Percentiles rank a stretch among this genome's conserved stretches.
Conservation (phyloP, 805 yeast species). For the Suhomyces kilbournensis region DNA sequence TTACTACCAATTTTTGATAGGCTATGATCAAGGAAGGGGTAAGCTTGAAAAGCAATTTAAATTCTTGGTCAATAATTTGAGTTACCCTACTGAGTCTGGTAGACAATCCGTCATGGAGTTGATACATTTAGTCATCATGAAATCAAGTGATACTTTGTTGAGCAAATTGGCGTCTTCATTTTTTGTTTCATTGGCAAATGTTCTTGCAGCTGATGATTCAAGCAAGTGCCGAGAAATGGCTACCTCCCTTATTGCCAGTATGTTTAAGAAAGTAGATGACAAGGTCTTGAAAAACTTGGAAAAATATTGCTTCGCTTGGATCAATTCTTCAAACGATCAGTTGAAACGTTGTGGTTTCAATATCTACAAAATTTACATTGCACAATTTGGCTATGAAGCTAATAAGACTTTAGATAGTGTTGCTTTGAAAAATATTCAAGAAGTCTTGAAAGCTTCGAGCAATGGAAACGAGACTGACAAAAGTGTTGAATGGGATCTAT, state of each 20-base stretch:
- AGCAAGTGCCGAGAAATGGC: conserved; percentile 85
- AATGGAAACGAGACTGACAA: conserved; percentile 33
- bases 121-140: conserved; percentile 64
- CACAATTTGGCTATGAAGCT: conserved; percentile 43
- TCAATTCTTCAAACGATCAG: conserved; percentile 46
- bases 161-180: conserved; percentile 67
- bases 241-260: conserved; percentile 50
- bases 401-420: conserved; percentile 39
- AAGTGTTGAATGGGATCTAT: conserved; percentile 69
- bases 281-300: conserved; percentile 36
- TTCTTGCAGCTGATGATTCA: conserved; percentile 73
- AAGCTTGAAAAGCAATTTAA: conserved; percentile 79
- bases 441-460: conserved; percentile 26
- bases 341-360: conserved; percentile 73
- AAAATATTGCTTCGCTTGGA: conserved; percentile 57
- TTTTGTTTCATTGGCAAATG: conserved; percentile 78
- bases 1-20: conserved; percentile 83
- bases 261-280: conserved; percentile 49
- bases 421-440: conserved; percentile 22
- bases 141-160: conserved; percentile 58
- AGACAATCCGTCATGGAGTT: conserved; percentile 89
- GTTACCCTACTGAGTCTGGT: conserved; percentile 83
- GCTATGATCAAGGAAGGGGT: conserved; percentile 90
- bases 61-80: conserved; percentile 73
- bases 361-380: conserved; percentile 60